Base-by-base conservation (phyloP, 2,329 filamentous ascomycete species). In the Massarina eburnea region DNA sequence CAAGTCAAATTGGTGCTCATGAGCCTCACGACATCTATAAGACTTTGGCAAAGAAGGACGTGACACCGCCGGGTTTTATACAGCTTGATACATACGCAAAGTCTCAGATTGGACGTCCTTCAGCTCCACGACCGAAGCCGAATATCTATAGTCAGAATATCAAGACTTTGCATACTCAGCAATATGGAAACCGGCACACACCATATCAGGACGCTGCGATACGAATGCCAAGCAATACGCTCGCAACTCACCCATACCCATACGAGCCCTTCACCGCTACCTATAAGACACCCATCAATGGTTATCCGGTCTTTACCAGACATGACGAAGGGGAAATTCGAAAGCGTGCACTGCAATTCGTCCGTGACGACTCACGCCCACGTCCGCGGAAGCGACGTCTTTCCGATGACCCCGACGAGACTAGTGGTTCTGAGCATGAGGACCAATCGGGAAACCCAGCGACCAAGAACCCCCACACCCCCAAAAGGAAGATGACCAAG, bases 21-120 rank as follows among this genome's bases (percentile, higher is more conserved):
- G 40, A 46, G 35, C 49, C 44, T 12, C 46, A 56, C 5, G 51
- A 57, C 26, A 51, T 57, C 32, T 52, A 56, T 32, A 51, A 46
- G 2, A 51, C 48, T 44, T 53, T 48, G 32, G 51, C 49, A 8
- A 42, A 32, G 15, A 18, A 42, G 6, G 36, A 37, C 9, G 12
- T 38, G 10, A 37, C 45, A 14, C 48, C 33, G n/a, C 38, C 48
- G 15, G 27, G 43, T 1, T 9, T 34, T 4, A 17, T 4, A 4
- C 27, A 30, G 27, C 7, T 30, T 30, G 27, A 8, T 14, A 14
- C 36, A 5, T 14, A 9, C 9, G 6, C 7, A n/a, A 17, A 15
- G 21, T 22, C 36, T 27, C 36, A 43, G 15, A 39, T 21, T 26
- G 15, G n/a, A 21, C 15, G 29, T 29, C 27, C 39, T 21, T 4